Evolutionary conservation across 1,284 basidiomycete genomes (phyloP), one percentile per base, ranked within the genome.

Genomic region (Boletus mariae): DNA sequence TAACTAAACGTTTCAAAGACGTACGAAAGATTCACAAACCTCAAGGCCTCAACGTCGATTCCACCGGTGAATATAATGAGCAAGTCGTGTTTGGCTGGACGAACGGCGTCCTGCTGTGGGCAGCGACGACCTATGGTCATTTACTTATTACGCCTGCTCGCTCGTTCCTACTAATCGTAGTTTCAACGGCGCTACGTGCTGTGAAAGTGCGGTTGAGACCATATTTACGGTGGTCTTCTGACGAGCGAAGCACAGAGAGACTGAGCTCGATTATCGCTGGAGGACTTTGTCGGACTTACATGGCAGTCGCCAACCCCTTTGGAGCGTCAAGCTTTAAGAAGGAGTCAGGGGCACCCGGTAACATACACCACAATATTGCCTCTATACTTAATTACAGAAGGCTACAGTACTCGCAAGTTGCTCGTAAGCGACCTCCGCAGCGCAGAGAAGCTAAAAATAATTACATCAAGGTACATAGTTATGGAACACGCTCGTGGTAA

Each of bases 11-110:
- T 20, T 20, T 20, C 20, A 20, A 20, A 20, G 20, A 20, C 20
- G 20, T 20, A 20, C 20, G 20, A 20, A 20, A 20, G 0, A 20
- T 20, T 20, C 20, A 20, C 20, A 20, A 20, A 20, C 20, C 20
- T 20, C 20, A 20, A 20, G 20, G 20, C 20, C 20, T 20, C 20
- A 20, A 20, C 20, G 79, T 93, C 26, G 90, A 94, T 69, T 89
- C 87, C 1, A 87, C 91, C 5, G 91, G 92, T 20, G 91, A 94
- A 75, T 94, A 94, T 61, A 86, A 82, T 1, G 89, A 90, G 3
- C 88, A 88, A 71, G 79, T 75, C 12, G 89, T 87, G n/a, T 91
- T 92, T 65, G 90, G 92, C n/a, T 95, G 92, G 92, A 94, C 92
- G 28, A 94, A 94, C 66, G 92, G 91, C 32, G 90, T 89, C 11